Evolutionary conservation across 352 stramenopile species (phyloP), one percentile per base, ranked within the genome.

Genomic region (Pythium chondricola): DNA sequence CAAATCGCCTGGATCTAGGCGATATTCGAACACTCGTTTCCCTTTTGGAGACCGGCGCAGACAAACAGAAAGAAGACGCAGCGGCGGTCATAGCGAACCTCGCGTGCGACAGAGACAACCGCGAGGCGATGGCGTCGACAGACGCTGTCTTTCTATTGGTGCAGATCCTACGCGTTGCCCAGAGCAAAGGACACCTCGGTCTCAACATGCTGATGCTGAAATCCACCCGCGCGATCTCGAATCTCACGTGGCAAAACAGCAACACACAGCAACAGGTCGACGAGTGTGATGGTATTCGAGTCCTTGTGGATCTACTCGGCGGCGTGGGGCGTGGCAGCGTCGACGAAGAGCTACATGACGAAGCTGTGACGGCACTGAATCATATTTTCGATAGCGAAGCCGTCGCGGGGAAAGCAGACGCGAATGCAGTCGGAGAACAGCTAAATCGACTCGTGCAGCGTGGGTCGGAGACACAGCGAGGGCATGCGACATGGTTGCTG

Each of bases 191-290:
- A 42, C 36, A 42, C 10, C 36, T 4, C 2, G 38, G 31, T 9
- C 13, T 32, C 24, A 49, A 52, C 35, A 36, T 35, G 24, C 47
- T 58, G 11, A n/a, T 52, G 1, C 38, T 49, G 2, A 54, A 55
- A 20, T 11, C 46, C 14, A 32, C 31, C 29, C 52, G 52, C 14
- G 47, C 54, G 20, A 21, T 62, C 17, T 30, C 36, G 4, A 62
- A 62, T 29, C 18, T 62, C n/a, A 47, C 54, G 40, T 56, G 46
- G 46, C 42, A 40, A 16, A 62, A 52, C 29, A n/a, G 24, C 5
- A 47, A 50, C 14, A 62, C 56, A 22, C 54, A 62, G 29, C 32
- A n/a, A 2, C 32, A 56, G 33, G 56, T 62, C 30, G 46, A 54
- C 20, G 41, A 33, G 2, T 40, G 42, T 24, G 54, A 41, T 21